phyloP scores from a whole-genome alignment of 257 asterid genomes.

The Cynanchum wilfordii region DNA sequence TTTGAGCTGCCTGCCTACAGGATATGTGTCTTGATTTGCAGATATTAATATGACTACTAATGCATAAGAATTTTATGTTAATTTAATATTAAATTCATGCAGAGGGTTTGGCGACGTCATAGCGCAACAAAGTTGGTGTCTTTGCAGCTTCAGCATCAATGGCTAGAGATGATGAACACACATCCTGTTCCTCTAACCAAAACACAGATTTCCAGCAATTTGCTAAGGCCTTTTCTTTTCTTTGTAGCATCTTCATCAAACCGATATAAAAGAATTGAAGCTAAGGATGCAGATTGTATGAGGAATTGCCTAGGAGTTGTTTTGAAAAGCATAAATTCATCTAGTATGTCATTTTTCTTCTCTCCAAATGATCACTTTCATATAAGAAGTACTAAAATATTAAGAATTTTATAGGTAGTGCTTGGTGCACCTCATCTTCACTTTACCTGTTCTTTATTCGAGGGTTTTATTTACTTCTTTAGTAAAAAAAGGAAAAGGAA shows the following conservation, averaged over 20 bases:
- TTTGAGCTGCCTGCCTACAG: not conserved
- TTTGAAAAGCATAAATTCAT: constrained; percentile 57
- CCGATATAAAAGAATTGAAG: constrained; percentile 42
- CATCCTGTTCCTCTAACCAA: constrained; percentile 32
- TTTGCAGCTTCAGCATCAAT: constrained; percentile 58
- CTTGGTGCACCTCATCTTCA: not conserved
- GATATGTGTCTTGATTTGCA: not conserved
- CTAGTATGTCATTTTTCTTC: constrained; percentile 39
- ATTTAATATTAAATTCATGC: constrained; percentile 21
- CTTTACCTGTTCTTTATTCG: not conserved
- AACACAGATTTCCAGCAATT: constrained; percentile 38
- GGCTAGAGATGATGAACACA: constrained; percentile 55
- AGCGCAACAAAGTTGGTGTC: constrained; percentile 42
- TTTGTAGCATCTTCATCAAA: constrained; percentile 50
- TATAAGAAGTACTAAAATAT: not conserved
- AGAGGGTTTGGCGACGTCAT: constrained; percentile 87
- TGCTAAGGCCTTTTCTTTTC: constrained; percentile 82
- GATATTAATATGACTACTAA: not conserved
- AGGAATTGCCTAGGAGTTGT: constrained; percentile 60
- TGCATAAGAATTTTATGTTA: not conserved
- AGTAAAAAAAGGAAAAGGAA: not conserved
- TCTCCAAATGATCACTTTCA: constrained; percentile 2
- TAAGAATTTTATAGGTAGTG: not conserved
- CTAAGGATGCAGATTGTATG: constrained; percentile 58
- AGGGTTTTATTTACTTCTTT: not conserved